Evolutionary conservation across 2,329 filamentous ascomycete species (phyloP).

Genomic region (Cladosporium sp.): DNA sequence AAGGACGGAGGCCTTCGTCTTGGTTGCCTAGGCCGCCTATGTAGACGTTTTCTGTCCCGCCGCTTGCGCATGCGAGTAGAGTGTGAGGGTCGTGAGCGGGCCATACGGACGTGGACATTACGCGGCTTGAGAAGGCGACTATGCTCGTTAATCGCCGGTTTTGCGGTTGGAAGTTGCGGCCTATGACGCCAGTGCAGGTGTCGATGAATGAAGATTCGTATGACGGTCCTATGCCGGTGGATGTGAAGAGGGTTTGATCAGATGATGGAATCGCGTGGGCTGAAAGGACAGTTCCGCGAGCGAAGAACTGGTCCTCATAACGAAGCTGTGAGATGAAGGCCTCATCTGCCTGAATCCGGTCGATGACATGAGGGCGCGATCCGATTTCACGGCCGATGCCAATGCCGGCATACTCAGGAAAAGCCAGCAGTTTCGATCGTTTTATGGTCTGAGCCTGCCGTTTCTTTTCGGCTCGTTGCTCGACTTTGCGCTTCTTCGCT

Average conservation of each 20-base stretch:
- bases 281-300: slow-evolving; percentile 5
- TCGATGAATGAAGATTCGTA: not conserved
- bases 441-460: slow-evolving; percentile 22
- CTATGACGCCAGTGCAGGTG: not conserved
- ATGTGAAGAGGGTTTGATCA: not conserved
- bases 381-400: slow-evolving; percentile 15
- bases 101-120: slow-evolving; percentile 10
- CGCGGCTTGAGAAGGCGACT: not conserved
- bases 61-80: not conserved
- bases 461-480: slow-evolving; percentile 16
- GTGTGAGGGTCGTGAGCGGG: slow-evolving; percentile 4
- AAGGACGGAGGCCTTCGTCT: not conserved
- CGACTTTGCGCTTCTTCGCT: slow-evolving; percentile 28
- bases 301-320: not conserved
- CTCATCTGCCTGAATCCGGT: slow-evolving; percentile 16
- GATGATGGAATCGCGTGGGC: slow-evolving; percentile 20
- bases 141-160: not conserved
- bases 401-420: slow-evolving; percentile 11
- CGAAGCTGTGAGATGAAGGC: slow-evolving; percentile 23
- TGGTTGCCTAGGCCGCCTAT: not conserved
- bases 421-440: slow-evolving; percentile 11
- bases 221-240: not conserved
- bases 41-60: not conserved
- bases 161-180: not conserved
- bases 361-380: slow-evolving; percentile 1